Evolutionary conservation across 1,139 yeast genomes (phyloP).

Genomic region (Geotrichum carabidarum): DNA sequence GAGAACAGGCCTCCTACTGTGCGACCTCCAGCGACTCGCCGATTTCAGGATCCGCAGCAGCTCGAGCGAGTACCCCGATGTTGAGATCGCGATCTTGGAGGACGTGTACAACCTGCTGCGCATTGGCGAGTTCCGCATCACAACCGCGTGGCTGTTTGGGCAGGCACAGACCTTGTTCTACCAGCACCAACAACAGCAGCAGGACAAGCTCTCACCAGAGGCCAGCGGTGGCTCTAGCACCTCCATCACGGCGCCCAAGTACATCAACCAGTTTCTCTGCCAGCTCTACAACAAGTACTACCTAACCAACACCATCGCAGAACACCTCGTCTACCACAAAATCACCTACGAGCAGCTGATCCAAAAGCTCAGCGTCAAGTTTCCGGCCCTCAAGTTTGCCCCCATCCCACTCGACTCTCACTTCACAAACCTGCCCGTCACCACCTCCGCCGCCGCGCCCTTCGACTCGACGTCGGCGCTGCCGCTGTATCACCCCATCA

Average conservation of each 20-base stretch:
- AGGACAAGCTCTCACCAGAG: not conserved
- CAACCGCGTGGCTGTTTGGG: not conserved
- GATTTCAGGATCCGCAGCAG: slow-evolving; percentile 3
- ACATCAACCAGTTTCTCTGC: slow-evolving; percentile 8
- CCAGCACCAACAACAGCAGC: not conserved
- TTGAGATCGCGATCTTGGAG: slow-evolving; percentile 9
- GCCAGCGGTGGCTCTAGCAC: not conserved
- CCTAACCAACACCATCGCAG: slow-evolving; percentile 8
- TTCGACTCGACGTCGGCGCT: not conserved
- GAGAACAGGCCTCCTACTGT: slow-evolving; percentile 8
- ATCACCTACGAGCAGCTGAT: slow-evolving; percentile 1
- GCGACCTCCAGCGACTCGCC: slow-evolving; percentile 7
- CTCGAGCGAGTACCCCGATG: slow-evolving; percentile 8
- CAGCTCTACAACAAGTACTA: slow-evolving; percentile 11
- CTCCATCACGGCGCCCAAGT: not conserved
- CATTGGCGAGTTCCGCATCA: not conserved
- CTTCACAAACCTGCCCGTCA: not conserved
- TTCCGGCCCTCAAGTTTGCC: slow-evolving; percentile 7
- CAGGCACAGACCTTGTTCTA: not conserved
- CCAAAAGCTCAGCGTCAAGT: not conserved
- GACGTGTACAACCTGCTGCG: slow-evolving; percentile 7
- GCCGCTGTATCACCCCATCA: not conserved
- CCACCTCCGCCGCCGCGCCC: not conserved
- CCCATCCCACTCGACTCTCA: not conserved
- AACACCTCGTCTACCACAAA: not conserved